Evolutionary conservation across 306 rosid genomes (phyloP), one percentile per base, ranked within the genome.

Genomic region (Ochetophila trinervis): DNA sequence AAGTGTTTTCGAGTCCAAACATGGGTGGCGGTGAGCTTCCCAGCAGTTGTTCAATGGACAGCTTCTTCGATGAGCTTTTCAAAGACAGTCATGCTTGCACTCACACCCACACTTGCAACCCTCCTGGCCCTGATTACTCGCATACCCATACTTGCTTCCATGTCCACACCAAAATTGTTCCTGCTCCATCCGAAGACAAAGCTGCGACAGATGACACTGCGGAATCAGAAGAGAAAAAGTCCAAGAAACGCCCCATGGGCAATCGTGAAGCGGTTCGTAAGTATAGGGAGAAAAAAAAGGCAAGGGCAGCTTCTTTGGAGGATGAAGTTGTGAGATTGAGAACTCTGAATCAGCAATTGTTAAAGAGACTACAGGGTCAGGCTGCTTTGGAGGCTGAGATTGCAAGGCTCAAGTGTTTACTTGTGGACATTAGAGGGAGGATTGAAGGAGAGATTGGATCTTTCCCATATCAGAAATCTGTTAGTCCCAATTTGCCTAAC

Each of bases 31-130:
- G 79, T 14, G 97, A 89, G 27, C 55, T 84, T 78, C 96, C 83
- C 1, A 82, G 82, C 45, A 85, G 83, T 63, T 81, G 91, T 55
- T 94, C 99, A 11, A 86, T 94, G 90, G 97, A 90, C 64, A 83
- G 90, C 60, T 88, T 90, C 75, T 88, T 90, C 1, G 92, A 87
- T 18, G 99, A 90, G 24, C 83, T 94, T 45, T 70, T 86, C 1
- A 88, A 85, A 73, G 99, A 94, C 52, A 8, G 85, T 21, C 97
- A 86, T 40, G 89, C 95, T 48, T 94, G 99, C 78, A 88, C 95
- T 37, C 99, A 94, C 75, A 84, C 97, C 47, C 99, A 94, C 84
- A 94, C 97, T 47, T 94, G 99, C 82, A 94, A 94, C 76, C 97
- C 99, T 20, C 96, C 97, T 0, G 99, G 99, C 8, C 99, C 99